Conservation (phyloP, 2,329 filamentous ascomycete genomes). For the Colletotrichum acutatum region DNA sequence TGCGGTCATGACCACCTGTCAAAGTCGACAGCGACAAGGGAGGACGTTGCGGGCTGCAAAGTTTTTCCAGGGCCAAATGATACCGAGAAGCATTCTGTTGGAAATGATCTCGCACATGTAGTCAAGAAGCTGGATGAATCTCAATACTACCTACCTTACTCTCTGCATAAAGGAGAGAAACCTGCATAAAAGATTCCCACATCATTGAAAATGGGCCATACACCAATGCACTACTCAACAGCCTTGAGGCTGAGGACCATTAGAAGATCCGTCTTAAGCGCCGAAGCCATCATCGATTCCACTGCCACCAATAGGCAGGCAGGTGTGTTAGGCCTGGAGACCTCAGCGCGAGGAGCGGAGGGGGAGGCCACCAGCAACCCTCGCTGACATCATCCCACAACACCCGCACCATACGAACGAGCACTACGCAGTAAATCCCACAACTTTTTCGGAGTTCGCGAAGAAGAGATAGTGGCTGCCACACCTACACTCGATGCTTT, state of each 20-base stretch:
- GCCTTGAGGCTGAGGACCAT: neutral
- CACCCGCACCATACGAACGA: neutral
- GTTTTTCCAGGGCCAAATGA: neutral
- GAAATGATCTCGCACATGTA: neutral
- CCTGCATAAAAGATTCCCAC: neutral
- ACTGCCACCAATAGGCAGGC: neutral
- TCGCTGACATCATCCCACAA: slow-evolving; percentile 18
- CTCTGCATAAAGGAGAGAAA: slow-evolving; percentile 18
- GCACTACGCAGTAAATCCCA: too few relatives aligned
- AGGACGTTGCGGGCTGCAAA: neutral
- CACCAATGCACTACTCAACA: too few relatives aligned
- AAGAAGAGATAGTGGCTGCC: slow-evolving; percentile 1
- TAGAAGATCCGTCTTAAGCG: neutral
- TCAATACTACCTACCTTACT: neutral
- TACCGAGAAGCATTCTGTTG: neutral
- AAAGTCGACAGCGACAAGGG: slow-evolving; percentile 7
- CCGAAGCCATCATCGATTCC: neutral
- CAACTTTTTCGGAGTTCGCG: slow-evolving; percentile 3
- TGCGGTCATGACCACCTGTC: slow-evolving; percentile 12
- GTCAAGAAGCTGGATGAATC: neutral
- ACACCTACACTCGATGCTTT: slow-evolving; percentile 14
- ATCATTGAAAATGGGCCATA: neutral
- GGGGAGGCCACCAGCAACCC: slow-evolving; percentile 19
- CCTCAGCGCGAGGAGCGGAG: neutral
- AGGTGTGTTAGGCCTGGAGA: too few relatives aligned